phyloP scores from a whole-genome alignment of 2,329 filamentous ascomycete genomes.

The Calonectria multiphialidica region DNA sequence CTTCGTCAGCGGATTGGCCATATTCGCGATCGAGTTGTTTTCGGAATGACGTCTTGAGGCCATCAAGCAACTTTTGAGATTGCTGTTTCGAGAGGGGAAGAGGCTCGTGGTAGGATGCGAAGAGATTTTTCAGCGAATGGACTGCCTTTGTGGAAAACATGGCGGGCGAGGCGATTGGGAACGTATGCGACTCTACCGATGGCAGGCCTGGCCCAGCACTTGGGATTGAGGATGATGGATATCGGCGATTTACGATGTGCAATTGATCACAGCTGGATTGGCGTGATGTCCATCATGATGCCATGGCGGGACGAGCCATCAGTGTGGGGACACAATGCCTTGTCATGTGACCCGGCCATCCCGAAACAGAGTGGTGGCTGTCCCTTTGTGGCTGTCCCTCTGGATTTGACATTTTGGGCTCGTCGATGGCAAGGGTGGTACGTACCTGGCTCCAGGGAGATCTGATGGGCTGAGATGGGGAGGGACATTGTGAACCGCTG shows the following conservation, averaged over 20 bases:
- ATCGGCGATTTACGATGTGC: constrained; percentile 7
- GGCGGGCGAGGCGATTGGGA: constrained; percentile 45
- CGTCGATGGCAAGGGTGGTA: constrained; percentile 10
- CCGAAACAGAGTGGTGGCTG: constrained; percentile 9
- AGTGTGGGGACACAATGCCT: constrained; percentile 27
- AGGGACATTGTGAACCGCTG: constrained; percentile 20
- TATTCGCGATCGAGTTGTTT: constrained; percentile 70
- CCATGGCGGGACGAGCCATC: constrained; percentile 42
- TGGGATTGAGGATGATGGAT: constrained; percentile 1
- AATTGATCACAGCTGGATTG: constrained; percentile 9
- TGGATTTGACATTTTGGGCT: constrained; percentile 18
- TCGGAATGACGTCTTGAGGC: constrained; percentile 69
- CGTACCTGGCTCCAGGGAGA: constrained; percentile 9
- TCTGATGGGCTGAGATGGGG: constrained; percentile 16
- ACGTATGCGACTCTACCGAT: constrained; percentile 38
- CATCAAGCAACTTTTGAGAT: constrained; percentile 66
- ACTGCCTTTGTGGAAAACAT: constrained; percentile 55
- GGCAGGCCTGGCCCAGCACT: constrained; percentile 23
- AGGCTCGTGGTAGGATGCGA: constrained; percentile 63
- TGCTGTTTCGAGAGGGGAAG: constrained; percentile 63
- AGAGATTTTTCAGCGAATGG: constrained; percentile 53
- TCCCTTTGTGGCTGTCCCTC: background rate
- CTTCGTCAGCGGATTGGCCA: constrained; percentile 54
- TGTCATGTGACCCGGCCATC: constrained; percentile 40
- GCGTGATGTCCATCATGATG: constrained; percentile 36